Conservation (phyloP, 2,329 filamentous ascomycete species). For the Cladosporium oxysporum region DNA sequence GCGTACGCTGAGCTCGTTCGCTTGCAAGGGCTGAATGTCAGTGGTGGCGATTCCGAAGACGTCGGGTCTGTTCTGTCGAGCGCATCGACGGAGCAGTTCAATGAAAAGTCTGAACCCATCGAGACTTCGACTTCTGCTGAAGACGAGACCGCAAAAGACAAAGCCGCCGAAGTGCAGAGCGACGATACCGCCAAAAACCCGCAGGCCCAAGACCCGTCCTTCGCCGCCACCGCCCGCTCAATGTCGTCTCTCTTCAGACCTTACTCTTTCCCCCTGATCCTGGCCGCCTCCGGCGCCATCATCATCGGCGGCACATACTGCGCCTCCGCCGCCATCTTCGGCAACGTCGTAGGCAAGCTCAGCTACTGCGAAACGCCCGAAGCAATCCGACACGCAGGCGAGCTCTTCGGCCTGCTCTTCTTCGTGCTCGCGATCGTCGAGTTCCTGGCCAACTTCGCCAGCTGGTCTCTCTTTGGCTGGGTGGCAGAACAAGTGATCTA, state of each 20-base stretch:
- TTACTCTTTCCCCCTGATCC: conserved; percentile 8
- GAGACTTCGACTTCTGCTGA: not conserved
- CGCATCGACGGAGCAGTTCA: not conserved
- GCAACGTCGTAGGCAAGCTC: conserved; percentile 58
- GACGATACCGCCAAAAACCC: not conserved
- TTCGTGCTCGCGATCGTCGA: conserved; percentile 63
- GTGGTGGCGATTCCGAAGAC: not conserved
- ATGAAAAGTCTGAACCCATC: not conserved
- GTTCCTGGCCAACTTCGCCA: conserved; percentile 63
- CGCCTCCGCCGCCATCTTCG: conserved; percentile 16
- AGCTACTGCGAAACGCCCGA: conserved; percentile 54
- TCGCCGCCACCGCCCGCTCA: not conserved
- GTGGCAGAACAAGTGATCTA: conserved; percentile 67
- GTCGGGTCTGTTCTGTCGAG: not conserved
- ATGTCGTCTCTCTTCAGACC: conserved; percentile 13
- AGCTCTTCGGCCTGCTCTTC: conserved; percentile 59
- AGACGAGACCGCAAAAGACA: not conserved
- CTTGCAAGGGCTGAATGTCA: conserved; percentile 48
- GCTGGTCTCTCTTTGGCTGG: conserved; percentile 59
- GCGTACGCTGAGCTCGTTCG: conserved; percentile 47
- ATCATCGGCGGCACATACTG: conserved; percentile 20
- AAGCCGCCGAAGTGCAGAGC: not conserved
- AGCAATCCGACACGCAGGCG: conserved; percentile 57
- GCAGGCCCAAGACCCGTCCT: not conserved
- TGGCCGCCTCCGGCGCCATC: conserved; percentile 7